Percentiles rank a stretch among this genome's conserved stretches.
Evolutionary conservation across 768 basidiomycete species (phyloP).

Genomic region (Rhizopogon sp.): DNA sequence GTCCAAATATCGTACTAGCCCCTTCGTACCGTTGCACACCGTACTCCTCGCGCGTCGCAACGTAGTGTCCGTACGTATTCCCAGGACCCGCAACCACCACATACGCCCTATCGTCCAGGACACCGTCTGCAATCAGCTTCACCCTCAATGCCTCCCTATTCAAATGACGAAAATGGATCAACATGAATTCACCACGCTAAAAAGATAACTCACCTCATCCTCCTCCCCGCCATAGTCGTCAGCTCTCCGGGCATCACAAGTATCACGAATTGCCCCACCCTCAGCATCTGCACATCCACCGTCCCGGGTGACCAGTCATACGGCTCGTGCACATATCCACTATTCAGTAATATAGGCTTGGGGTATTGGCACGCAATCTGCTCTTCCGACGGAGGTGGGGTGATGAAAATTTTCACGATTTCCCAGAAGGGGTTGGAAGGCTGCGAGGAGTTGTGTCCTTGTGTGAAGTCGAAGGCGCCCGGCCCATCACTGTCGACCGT

Average conservation of each 20-base stretch:
- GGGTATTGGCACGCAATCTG: slow-evolving; percentile 71
- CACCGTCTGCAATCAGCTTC: slow-evolving; percentile 54
- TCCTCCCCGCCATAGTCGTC: slow-evolving; percentile 78
- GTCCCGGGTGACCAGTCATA: slow-evolving; percentile 74
- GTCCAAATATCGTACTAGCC: slow-evolving; percentile 74
- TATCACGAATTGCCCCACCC: slow-evolving; percentile 72
- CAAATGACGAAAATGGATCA: not conserved
- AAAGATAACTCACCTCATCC: slow-evolving; percentile 50
- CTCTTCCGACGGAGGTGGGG: slow-evolving; percentile 54
- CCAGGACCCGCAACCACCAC: slow-evolving; percentile 81
- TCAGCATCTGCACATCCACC: slow-evolving; percentile 74
- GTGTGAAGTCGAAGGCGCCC: slow-evolving; percentile 72
- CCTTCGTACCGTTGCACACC: slow-evolving; percentile 75
- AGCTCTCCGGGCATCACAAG: slow-evolving; percentile 74
- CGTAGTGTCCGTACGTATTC: slow-evolving; percentile 74
- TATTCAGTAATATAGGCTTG: slow-evolving; percentile 76
- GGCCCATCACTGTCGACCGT: slow-evolving; percentile 61
- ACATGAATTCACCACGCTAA: not conserved
- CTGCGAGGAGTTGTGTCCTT: slow-evolving; percentile 61
- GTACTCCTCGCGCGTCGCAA: slow-evolving; percentile 72
- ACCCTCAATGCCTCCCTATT: slow-evolving; percentile 62
- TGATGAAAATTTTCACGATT: slow-evolving; percentile 67
- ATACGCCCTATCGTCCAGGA: slow-evolving; percentile 64
- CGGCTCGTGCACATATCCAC: slow-evolving; percentile 64
- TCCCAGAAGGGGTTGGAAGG: slow-evolving; percentile 80